Conservation (phyloP, 2,329 filamentous ascomycete species). For the Clathrospora elynae region DNA sequence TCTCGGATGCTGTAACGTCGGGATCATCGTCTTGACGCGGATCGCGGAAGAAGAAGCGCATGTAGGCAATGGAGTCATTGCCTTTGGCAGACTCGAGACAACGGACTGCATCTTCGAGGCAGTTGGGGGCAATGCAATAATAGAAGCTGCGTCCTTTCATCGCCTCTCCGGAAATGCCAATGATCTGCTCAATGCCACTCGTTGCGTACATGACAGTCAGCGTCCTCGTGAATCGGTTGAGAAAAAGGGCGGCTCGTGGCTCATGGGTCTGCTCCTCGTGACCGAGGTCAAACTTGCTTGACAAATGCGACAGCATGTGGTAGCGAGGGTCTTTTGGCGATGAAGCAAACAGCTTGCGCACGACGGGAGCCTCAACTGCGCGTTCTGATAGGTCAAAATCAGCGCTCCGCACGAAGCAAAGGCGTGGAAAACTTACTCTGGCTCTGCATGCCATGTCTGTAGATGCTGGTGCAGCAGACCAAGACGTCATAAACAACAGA, state of each 20-base stretch:
- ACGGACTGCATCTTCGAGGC: conserved; percentile 74
- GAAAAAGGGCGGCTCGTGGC: conserved; percentile 79
- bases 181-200: conserved; percentile 72
- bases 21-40: conserved; percentile 61
- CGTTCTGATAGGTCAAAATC: conserved; percentile 62
- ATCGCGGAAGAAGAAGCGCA: conserved; percentile 83
- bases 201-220: conserved; percentile 87
- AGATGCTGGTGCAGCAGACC: conserved; percentile 82
- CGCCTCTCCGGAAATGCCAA: conserved; percentile 71
- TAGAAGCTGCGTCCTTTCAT: conserved; percentile 83
- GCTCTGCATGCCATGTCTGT: conserved; percentile 69
- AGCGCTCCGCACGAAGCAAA: conserved; percentile 7
- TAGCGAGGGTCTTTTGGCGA: conserved; percentile 83
- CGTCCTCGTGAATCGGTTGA: conserved; percentile 84
- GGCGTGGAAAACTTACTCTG: conserved; percentile 65
- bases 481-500: conserved; percentile 87
- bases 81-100: conserved; percentile 85
- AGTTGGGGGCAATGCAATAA: conserved; percentile 80
- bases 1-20: conserved; percentile 51
- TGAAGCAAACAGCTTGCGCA: conserved; percentile 78
- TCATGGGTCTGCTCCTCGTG: conserved; percentile 66
- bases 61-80: conserved; percentile 88
- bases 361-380: conserved; percentile 75
- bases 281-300: conserved; percentile 72
- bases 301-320: conserved; percentile 86